phyloP scores from a whole-genome alignment of 495 filamentous ascomycete species.

The Geoglossum glabrum region DNA sequence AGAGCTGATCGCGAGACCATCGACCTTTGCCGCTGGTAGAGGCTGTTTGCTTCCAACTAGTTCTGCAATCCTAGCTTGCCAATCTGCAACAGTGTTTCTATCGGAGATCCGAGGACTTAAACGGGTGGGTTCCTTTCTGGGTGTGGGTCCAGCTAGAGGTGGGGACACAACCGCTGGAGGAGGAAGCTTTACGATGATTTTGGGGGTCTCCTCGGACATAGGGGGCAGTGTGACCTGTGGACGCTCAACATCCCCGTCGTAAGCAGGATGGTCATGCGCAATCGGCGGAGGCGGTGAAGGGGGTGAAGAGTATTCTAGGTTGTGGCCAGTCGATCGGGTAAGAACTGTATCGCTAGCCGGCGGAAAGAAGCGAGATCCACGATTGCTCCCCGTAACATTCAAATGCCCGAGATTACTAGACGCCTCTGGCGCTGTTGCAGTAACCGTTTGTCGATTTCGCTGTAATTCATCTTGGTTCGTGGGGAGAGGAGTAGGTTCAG shows the following conservation, averaged over 20 bases:
- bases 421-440: not conserved
- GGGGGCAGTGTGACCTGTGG: slow-evolving; percentile 50
- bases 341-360: slow-evolving; percentile 13
- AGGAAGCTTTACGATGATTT: slow-evolving; percentile 52
- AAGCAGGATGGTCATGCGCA: slow-evolving; percentile 48
- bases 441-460: not conserved
- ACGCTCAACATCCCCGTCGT: slow-evolving; percentile 38
- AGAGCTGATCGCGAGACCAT: slow-evolving; percentile 32
- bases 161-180: slow-evolving; percentile 20
- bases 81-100: slow-evolving; percentile 18
- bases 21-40: slow-evolving; percentile 28
- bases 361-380: slow-evolving; percentile 58
- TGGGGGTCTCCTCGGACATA: slow-evolving; percentile 17
- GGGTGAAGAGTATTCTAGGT: slow-evolving; percentile 15
- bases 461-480: not conserved
- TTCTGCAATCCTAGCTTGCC: slow-evolving; percentile 58
- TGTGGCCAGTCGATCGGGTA: slow-evolving; percentile 6
- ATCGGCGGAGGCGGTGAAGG: slow-evolving; percentile 58
- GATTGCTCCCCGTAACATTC: slow-evolving; percentile 20
- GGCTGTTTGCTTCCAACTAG: slow-evolving; percentile 44
- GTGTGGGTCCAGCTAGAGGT: slow-evolving; percentile 29
- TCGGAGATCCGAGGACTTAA: not conserved
- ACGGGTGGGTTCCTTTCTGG: not conserved
- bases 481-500: not conserved
- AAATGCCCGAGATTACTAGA: slow-evolving; percentile 5